Conservation (phyloP, 1,139 yeast species). For the Magnusiomyces fungicola region DNA sequence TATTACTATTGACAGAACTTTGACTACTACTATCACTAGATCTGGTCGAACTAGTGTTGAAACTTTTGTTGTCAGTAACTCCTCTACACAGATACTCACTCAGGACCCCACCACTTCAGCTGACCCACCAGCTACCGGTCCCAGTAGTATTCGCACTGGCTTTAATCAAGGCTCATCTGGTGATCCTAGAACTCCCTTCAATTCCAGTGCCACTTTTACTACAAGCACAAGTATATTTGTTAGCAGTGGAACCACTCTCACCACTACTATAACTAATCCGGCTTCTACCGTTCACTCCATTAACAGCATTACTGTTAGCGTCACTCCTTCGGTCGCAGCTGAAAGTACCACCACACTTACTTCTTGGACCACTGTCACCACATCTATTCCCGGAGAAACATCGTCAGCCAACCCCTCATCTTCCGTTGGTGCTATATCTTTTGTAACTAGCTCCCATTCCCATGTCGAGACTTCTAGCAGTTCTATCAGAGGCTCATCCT, state of each 20-base stretch:
- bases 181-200: not conserved
- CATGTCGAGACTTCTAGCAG: too few species aligned
- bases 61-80: too few species aligned
- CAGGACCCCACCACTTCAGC: too few species aligned
- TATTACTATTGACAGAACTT: slow-evolving; percentile 1
- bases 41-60: not conserved
- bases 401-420: not conserved
- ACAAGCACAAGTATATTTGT: not conserved
- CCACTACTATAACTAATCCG: not conserved
- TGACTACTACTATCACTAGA: slow-evolving; percentile 2
- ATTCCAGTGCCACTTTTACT: not conserved
- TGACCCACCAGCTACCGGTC: too few species aligned
- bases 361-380: not conserved
- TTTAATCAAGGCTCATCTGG: too few species aligned
- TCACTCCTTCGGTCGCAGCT: not conserved
- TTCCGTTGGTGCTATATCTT: too few species aligned
- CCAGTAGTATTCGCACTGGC: too few species aligned
- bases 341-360: not conserved
- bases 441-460: too few species aligned
- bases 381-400: not conserved
- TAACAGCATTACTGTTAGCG: not conserved
- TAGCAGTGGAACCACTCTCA: not conserved
- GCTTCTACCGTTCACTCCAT: not conserved
- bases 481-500: too few species aligned
- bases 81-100: too few species aligned